These are phyloP conservation scores for Eucalyptus decipiens DNA, from an alignment of 345 rosid genomes.

Conservation along the genomic window DNA sequence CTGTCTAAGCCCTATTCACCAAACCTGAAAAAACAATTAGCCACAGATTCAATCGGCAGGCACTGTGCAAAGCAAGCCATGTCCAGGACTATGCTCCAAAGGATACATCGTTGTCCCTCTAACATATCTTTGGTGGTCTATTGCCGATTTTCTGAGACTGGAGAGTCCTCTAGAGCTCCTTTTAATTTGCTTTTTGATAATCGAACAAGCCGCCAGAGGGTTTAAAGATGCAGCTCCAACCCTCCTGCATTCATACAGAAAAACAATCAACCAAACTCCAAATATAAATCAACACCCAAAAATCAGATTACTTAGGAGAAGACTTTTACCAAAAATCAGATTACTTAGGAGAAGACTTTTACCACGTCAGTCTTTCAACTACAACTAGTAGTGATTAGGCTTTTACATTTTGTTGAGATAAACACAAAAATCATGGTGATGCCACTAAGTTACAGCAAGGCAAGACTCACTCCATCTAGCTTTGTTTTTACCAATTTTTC, in stretches of 20 bases:
- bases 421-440: background rate
- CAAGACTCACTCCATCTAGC: background rate
- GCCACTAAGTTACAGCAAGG: background rate
- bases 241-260: background rate
- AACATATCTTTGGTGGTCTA: background rate
- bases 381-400: background rate
- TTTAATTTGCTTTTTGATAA: constrained; percentile 1
- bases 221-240: constrained; percentile 4
- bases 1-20: background rate
- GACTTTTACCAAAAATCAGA: background rate
- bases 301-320: background rate
- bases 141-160: background rate
- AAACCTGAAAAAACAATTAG: background rate
- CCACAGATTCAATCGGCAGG: background rate
- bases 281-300: background rate
- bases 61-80: constrained; percentile 1
- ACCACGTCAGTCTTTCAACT: background rate
- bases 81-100: constrained; percentile 7
- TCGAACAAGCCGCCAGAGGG: constrained; percentile 1
- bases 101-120: constrained; percentile 5
- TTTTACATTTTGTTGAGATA: background rate
- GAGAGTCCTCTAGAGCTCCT: background rate
- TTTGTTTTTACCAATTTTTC: background rate
- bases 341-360: background rate
- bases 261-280: background rate